phyloP scores from a whole-genome alignment of 805 yeast species.

The Schwanniomyces polymorphus region DNA sequence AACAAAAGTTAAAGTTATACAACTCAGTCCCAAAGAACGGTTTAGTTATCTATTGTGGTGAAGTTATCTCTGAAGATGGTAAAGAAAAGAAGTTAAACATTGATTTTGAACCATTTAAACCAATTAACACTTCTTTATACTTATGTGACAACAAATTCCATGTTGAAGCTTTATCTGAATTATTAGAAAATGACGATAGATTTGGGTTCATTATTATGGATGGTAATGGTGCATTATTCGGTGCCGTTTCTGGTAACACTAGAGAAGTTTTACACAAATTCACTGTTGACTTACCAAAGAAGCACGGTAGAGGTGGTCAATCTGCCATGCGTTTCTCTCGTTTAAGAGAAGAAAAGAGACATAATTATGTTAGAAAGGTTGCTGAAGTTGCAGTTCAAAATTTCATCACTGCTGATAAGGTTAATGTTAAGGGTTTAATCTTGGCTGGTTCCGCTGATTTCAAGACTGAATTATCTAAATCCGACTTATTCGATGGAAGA shows the following conservation, averaged over 20 bases:
- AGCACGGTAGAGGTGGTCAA: constrained; percentile 99
- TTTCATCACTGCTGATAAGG: constrained; percentile 93
- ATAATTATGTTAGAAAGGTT: constrained; percentile 95
- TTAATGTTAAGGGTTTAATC: constrained; percentile 89
- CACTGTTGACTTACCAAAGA: constrained; percentile 95
- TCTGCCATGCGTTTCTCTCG: constrained; percentile 99
- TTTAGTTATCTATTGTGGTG: constrained; percentile 96
- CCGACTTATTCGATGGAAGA: constrained; percentile 92
- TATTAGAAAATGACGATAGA: constrained; percentile 91
- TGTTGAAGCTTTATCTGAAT: constrained; percentile 93
- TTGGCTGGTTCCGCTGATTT: constrained; percentile 99
- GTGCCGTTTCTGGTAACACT: constrained; percentile 93
- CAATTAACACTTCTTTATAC: constrained; percentile 93
- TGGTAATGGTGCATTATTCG: constrained; percentile 97
- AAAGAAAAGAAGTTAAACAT: constrained; percentile 95
- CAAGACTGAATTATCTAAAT: constrained; percentile 89
- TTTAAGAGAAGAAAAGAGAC: constrained; percentile 98
- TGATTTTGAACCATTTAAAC: constrained; percentile 98
- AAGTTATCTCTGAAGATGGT: constrained; percentile 94
- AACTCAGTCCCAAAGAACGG: constrained; percentile 92
- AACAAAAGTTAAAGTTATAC: constrained; percentile 91
- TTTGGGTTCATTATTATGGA: constrained; percentile 99
- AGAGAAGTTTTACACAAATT: constrained; percentile 95
- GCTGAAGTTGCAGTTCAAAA: constrained; percentile 98
- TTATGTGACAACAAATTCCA: constrained; percentile 98